Evolutionary conservation across 2,329 filamentous ascomycete genomes (phyloP), one percentile per base, ranked within the genome.

Genomic region (Rhynchosporium agropyri): DNA sequence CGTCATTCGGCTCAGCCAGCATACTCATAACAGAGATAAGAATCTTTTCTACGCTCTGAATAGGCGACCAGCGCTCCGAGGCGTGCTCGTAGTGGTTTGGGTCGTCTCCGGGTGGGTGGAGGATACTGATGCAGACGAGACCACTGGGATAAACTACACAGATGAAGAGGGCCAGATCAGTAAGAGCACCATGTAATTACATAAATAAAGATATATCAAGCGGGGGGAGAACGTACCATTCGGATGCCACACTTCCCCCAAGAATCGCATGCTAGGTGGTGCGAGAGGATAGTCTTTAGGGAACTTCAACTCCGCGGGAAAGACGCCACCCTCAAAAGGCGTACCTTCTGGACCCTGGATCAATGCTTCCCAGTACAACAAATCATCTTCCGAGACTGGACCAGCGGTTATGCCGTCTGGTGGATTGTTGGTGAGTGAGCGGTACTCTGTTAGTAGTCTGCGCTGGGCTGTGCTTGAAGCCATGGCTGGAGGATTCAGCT

Each of bases 11-110:
- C 79, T 97, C 93, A 0, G 93, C 93, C 51, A 98, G 85, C 93
- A 98, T 98, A 78, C 92, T 97, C 89, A 98, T 98, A 65, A 98
- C 94, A 54, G 88, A 92, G 63, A 98, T 92, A 70, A 98, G 82
- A 70, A 98, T 98, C 82, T 97, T 98, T 79, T 98, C 95, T 69
- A 97, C 94, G 64, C 90, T 95, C 80, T 98, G 95, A 67, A 98
- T 97, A 12, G 94, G 94, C 33, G 90, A 94, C 94, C 94, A 98
- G 67, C 94, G 88, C 80, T 98, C 95, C 1, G 90, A 92, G 7
- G 95, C 94, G 72, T 94, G 91, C 78, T 98, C 94, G 83, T 98
- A 98, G 81, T 97, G 93, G 80, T 97, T 97, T 60, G 95, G 95
- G 77, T 98, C 94, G 79, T 98, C 94, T 72, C 95, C 94, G 2